Conservation (phyloP, 306 rosid genomes). For the Vigna unguiculata region DNA sequence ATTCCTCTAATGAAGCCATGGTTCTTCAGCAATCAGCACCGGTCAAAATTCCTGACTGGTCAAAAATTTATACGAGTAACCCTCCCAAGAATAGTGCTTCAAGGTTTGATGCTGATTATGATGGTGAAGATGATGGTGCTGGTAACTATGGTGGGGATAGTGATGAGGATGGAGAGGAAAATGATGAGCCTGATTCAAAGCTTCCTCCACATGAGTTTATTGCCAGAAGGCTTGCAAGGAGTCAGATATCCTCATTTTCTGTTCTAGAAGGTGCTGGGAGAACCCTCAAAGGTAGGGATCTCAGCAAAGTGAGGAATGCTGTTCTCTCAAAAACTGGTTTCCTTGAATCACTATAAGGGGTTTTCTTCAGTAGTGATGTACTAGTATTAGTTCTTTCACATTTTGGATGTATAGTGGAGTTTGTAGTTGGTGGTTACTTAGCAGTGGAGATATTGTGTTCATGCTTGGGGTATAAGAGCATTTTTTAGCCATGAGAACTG, state of each 20-base stretch:
- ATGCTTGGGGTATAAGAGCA: slow-evolving; percentile 20
- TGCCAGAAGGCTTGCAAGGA: slow-evolving; percentile 80
- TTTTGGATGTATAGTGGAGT: slow-evolving; percentile 43
- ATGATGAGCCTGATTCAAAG: slow-evolving; percentile 52
- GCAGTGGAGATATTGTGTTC: slow-evolving; percentile 23
- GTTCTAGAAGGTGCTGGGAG: slow-evolving; percentile 95
- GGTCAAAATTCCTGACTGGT: slow-evolving; percentile 73
- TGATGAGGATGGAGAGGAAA: slow-evolving; percentile 44
- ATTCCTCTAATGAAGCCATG: slow-evolving; percentile 52
- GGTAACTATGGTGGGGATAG: slow-evolving; percentile 38
- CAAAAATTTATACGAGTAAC: slow-evolving; percentile 50
- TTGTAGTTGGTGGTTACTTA: slow-evolving; percentile 22
- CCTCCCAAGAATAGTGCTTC: slow-evolving; percentile 43
- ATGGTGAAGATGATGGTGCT: slow-evolving; percentile 25
- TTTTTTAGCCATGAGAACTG: slow-evolving; percentile 27
- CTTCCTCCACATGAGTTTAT: slow-evolving; percentile 85
- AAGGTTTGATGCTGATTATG: slow-evolving; percentile 45
- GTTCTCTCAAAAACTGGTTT: slow-evolving; percentile 78
- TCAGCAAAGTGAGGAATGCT: slow-evolving; percentile 86
- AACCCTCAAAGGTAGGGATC: slow-evolving; percentile 89
- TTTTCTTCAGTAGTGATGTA: too few species aligned
- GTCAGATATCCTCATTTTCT: slow-evolving; percentile 81
- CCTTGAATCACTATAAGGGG: slow-evolving; percentile 62
- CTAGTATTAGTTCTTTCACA: slow-evolving; percentile 31
- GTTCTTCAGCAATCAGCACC: slow-evolving; percentile 78